A percentile compares a stretch with the other conserved stretches of the same genome.
These are phyloP conservation scores for Linanthus parryae DNA, from an alignment of 148 eudicot genomes.

Conservation along the genomic window DNA sequence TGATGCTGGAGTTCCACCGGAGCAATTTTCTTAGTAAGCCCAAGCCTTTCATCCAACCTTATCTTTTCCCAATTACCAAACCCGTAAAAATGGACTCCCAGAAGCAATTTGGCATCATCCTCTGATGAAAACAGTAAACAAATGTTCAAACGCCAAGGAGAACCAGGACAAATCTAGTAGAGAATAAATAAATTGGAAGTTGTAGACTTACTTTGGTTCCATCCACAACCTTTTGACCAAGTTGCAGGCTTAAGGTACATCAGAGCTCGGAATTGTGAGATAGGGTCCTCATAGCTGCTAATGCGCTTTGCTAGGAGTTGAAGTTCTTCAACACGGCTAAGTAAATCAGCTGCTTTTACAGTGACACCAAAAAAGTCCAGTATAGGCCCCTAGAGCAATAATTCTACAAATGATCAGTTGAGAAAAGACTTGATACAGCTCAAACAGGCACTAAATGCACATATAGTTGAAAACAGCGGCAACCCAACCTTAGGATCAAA, in stretches of 20 bases:
- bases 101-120: constrained; percentile 94
- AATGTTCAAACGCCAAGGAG: too few relatives aligned
- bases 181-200: too few relatives aligned
- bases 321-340: constrained; percentile 87
- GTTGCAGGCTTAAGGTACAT: constrained; percentile 90
- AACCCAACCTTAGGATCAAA: constrained; percentile 63
- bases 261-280: constrained; percentile 77
- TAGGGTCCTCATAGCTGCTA: constrained; percentile 63
- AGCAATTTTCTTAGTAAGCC: constrained; percentile 89
- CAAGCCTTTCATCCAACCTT: constrained; percentile 86
- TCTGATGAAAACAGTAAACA: constrained; percentile 31
- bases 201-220: constrained; percentile 91
- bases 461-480: neutral
- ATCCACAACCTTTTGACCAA: constrained; percentile 99
- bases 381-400: constrained; percentile 58
- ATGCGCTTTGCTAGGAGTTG: constrained; percentile 86
- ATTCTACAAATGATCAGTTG: constrained; percentile 6
- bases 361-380: constrained; percentile 97
- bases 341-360: constrained; percentile 87
- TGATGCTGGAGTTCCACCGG: constrained; percentile 99
- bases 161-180: too few relatives aligned
- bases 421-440: neutral
- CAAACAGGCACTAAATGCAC: neutral
- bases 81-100: constrained; percentile 92
- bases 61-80: constrained; percentile 99